phyloP scores from a whole-genome alignment of 139 green algal genomes.

The Chlamydomonas schloesseri region DNA sequence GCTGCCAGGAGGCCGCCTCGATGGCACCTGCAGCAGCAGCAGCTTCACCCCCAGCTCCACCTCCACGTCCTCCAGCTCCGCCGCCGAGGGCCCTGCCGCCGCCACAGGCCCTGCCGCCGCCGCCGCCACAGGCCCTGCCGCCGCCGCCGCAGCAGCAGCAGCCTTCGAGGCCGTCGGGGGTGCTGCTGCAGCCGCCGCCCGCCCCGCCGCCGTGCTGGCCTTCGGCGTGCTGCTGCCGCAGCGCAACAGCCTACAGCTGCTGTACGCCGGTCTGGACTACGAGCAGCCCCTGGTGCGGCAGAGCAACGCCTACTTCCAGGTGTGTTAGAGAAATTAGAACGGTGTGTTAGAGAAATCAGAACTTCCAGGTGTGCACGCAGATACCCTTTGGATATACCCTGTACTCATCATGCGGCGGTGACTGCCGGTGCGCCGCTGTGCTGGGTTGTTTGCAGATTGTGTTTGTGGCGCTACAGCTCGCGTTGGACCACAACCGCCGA shows the following conservation, averaged over 20 bases:
- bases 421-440: neutral
- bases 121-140: too few species aligned
- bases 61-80: too few species aligned
- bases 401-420: too few species aligned
- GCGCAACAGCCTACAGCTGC: slow-evolving; percentile 24
- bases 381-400: neutral
- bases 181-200: slow-evolving; percentile 4
- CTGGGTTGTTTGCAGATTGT: too few species aligned
- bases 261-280: slow-evolving; percentile 30
- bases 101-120: too few species aligned
- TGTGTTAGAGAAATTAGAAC: neutral
- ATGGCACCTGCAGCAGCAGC: neutral
- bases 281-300: slow-evolving; percentile 19
- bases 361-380: too few species aligned
- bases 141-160: too few species aligned
- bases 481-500: slow-evolving; percentile 14
- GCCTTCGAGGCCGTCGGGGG: too few species aligned
- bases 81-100: too few species aligned
- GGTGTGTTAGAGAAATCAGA: neutral
- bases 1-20: neutral
- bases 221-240: slow-evolving; percentile 37
- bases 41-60: too few species aligned
- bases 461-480: neutral
- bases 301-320: slow-evolving; percentile 26
- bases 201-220: slow-evolving; percentile 1